Evolutionary conservation across 257 asterid genomes (phyloP).

Genomic region (Linderniella brevidens): DNA sequence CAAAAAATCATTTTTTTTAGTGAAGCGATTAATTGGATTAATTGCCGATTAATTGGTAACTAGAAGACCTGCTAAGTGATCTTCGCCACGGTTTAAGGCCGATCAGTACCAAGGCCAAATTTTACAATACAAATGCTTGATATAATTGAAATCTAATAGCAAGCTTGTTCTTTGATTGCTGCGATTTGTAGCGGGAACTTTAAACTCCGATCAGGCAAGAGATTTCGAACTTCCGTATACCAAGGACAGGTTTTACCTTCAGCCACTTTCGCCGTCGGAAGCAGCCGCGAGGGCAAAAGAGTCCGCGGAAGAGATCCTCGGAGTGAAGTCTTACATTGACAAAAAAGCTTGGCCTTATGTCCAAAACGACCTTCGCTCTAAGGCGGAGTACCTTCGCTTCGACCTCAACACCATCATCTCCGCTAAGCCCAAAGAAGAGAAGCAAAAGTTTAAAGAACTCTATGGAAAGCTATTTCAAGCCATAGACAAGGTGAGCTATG

Average conservation of each 20-base stretch:
- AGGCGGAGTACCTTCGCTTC: conserved; percentile 59
- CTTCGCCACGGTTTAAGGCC: too few relatives aligned
- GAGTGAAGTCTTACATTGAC: conserved; percentile 43
- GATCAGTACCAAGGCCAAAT: too few relatives aligned
- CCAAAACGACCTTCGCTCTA: conserved; percentile 63
- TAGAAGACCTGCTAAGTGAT: too few relatives aligned
- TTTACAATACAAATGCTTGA: too few relatives aligned
- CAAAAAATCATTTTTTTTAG: too few relatives aligned
- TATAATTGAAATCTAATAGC: too few relatives aligned
- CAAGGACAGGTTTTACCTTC: conserved; percentile 57
- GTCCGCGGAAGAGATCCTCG: conserved; percentile 65
- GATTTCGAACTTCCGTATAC: conserved; percentile 41
- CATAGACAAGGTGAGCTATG: conserved; percentile 27
- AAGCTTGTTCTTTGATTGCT: too few relatives aligned
- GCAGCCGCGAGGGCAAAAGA: conserved; percentile 75
- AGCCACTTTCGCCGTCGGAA: conserved; percentile 54
- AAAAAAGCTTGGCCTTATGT: conserved; percentile 97
- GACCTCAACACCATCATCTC: conserved; percentile 81
- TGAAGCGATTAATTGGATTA: too few relatives aligned
- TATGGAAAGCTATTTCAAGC: conserved; percentile 43
- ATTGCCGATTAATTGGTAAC: too few relatives aligned
- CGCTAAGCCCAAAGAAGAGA: conserved; percentile 65
- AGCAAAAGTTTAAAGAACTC: conserved; percentile 47
- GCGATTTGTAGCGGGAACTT: conserved; percentile 70
- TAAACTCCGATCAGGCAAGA: conserved; percentile 77